Evolutionary conservation across 768 basidiomycete genomes (phyloP), one percentile per base, ranked within the genome.

Genomic region (Russula compacta): DNA sequence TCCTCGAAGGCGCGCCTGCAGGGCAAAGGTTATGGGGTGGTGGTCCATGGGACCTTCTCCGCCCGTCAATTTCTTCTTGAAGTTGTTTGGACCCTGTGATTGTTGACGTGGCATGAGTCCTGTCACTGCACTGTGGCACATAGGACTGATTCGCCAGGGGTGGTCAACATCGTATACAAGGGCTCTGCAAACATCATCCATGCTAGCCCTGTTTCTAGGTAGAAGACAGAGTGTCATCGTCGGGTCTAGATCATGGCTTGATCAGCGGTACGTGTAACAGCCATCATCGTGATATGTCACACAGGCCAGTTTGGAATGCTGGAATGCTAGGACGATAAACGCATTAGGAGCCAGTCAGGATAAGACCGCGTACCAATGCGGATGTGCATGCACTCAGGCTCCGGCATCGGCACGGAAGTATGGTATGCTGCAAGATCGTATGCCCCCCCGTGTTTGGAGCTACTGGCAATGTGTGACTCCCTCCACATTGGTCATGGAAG

Each of bases 111-210:
- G 21, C 19, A 57, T n/a, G 56, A 40, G 38, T 46, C 51, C 32
- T 53, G 56, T 36, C 52, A 38, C 24, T 44, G 14, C 19, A 9
- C 33, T 43, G 42, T 35, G 6, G 24, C 24, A 24, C 24, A 56
- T 8, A 11, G 33, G 39, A 36, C 42, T 61, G 60, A 61, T 61
- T 56, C 60, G 54, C 60, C 54, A 61, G 60, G 60, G 59, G 55
- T 15, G 47, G 19, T 42, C 48, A 51, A 44, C 24, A 32, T 56
- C 29, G 49, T 44, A 43, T 15, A 56, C 61, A 33, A 48, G 19
- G 36, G 36, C 43, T 46, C n/a, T 57, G 49, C 44, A 38, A 40
- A 44, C 49, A 56, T 46, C 44, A 48, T 62, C 60, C 32, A 39
- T 46, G 29, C 44, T 38, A 46, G 48, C 29, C 48, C 50, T 38